Evolutionary conservation across 2,329 filamentous ascomycete genomes (phyloP).

Genomic region (Pleoardoris graminearum): DNA sequence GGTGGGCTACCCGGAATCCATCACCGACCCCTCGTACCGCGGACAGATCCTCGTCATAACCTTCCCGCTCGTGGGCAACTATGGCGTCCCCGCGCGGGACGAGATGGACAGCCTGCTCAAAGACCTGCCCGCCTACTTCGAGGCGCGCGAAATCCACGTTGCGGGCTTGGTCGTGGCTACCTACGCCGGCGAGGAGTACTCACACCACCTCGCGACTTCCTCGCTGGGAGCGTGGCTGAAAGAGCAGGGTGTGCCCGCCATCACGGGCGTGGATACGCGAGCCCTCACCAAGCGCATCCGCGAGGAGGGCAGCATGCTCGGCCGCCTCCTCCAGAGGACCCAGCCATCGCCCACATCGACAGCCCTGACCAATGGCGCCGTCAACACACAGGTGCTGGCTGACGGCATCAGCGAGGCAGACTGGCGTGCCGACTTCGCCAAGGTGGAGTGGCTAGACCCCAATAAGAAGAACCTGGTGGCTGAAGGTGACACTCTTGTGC

Average conservation of each 20-base stretch:
- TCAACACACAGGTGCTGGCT: constrained; percentile 35
- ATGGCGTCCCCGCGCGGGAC: constrained; percentile 89
- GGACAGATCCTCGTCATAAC: constrained; percentile 96
- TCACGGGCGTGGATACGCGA: constrained; percentile 93
- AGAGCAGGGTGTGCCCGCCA: constrained; percentile 89
- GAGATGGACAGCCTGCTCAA: constrained; percentile 81
- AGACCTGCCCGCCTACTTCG: constrained; percentile 89
- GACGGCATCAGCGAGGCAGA: constrained; percentile 44
- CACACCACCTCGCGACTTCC: constrained; percentile 87
- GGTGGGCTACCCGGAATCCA: constrained; percentile 96
- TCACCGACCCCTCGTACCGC: constrained; percentile 85
- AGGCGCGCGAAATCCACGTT: constrained; percentile 90
- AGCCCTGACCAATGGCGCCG: constrained; percentile 46
- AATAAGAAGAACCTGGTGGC: constrained; percentile 91
- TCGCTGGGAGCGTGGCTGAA: constrained; percentile 95
- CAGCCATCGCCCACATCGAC: constrained; percentile 32
- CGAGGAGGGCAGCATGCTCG: constrained; percentile 94
- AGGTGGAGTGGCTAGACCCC: constrained; percentile 86
- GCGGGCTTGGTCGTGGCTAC: constrained; percentile 88
- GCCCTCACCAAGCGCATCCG: constrained; percentile 93
- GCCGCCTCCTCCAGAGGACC: constrained; percentile 79
- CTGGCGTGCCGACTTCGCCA: constrained; percentile 69
- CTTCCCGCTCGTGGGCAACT: constrained; percentile 94
- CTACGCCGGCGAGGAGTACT: constrained; percentile 93
- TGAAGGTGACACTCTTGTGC: constrained; percentile 70